Base-by-base conservation (phyloP, 306 rosid species). In the Rubus parviflorus region DNA sequence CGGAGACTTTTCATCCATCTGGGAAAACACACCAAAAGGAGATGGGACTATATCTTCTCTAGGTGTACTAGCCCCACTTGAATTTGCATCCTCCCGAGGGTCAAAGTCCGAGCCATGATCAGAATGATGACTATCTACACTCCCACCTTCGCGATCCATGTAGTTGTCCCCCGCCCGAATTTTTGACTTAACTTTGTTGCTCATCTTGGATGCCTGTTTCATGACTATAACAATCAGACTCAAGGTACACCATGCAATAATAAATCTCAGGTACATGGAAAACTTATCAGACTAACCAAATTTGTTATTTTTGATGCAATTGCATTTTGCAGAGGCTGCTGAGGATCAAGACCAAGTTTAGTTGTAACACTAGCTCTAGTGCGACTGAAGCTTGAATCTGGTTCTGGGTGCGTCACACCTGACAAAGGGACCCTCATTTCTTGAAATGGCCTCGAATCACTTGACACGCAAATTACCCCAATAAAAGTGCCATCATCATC, bases 41-140 rank as follows among this genome's bases (percentile, higher is more conserved):
- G 89, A 80, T 37, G 82, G 93, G 19, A 74, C 73, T 60, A 87
- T 52, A 75, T 96, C 99, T 47, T 90, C 98, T 70, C 97, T 89
- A 35, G 98, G 96, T 5, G 99, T 96, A 85, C 94, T 89, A 78
- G 96, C 98, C 82, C 96, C 98, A 70, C 99, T 96, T 20, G 98
- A 96, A 87, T 77, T 88, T 42, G 90, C 98, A 79, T 96, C 99
- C 68, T 95, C 99, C 84, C 92, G 83, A 41, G 84, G 88, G 68
- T 94, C 97, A 15, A 71, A 78, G 68, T 90, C 97, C 46, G 80
- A 80, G 63, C 88, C 77, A 80, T 80, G 96, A 77, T 89, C 97
- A 80, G 90, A 89, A 62, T 88, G 86, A 78, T 82, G 89, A 79
- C 89, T 66, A 75, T 84, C 98, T n/a, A 88, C 89, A 9, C 83